Evolutionary conservation across 148 eudicot species (phyloP).

Genomic region (Nepenthes mirabilis): DNA sequence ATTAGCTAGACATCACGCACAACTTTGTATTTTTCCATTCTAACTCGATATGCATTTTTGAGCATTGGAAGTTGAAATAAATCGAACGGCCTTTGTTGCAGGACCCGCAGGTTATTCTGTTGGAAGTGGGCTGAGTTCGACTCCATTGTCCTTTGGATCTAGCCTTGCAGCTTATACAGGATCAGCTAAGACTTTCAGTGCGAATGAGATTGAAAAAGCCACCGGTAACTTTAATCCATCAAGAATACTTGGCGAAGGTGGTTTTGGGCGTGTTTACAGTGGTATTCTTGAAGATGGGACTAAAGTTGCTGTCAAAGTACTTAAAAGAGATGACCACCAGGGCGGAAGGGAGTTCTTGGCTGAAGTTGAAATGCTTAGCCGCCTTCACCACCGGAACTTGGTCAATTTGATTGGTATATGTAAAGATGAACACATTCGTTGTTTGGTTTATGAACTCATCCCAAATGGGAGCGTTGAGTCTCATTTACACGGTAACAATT

Average conservation of each 20-base stretch:
- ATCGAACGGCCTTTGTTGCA: neutral
- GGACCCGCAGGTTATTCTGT: constrained; percentile 38
- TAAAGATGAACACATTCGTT: constrained; percentile 54
- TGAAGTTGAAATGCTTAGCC: constrained; percentile 93
- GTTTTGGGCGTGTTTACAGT: constrained; percentile 82
- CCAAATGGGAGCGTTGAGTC: constrained; percentile 92
- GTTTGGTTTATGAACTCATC: constrained; percentile 77
- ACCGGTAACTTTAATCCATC: constrained; percentile 46
- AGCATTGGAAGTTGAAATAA: neutral
- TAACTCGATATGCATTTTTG: neutral
- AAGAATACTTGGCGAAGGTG: constrained; percentile 86
- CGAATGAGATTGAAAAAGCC: constrained; percentile 60
- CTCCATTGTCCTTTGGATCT: constrained; percentile 57
- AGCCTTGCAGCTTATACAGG: constrained; percentile 47
- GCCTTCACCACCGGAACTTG: constrained; percentile 89
- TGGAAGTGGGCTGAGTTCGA: constrained; percentile 36
- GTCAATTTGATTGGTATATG: constrained; percentile 89
- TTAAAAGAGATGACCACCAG: constrained; percentile 84
- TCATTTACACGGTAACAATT: constrained; percentile 68
- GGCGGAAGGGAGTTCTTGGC: constrained; percentile 90
- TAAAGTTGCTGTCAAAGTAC: constrained; percentile 85
- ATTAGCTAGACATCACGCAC: neutral
- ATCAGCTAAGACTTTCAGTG: constrained; percentile 53
- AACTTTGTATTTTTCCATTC: neutral
- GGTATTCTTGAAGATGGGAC: constrained; percentile 65